Evolutionary conservation across 2,329 filamentous ascomycete genomes (phyloP).

Genomic region (Botryotinia convoluta): DNA sequence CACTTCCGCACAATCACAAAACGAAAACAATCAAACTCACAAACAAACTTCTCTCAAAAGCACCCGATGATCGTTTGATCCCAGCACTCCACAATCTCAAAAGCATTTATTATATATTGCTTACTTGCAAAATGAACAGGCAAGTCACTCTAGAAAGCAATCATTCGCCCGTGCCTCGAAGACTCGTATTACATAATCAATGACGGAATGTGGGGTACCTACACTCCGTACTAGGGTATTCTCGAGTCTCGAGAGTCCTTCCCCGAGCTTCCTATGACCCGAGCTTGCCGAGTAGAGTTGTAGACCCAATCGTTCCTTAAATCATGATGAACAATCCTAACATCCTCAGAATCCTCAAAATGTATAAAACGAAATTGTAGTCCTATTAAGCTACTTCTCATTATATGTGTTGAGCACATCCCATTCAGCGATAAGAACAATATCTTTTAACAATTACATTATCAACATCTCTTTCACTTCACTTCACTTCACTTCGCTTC

Average conservation of each 20-base stretch:
- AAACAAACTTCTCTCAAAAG: not conserved
- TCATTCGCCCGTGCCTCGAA: not conserved
- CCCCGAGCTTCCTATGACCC: too few species aligned
- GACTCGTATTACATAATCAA: not conserved
- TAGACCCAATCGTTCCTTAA: not conserved
- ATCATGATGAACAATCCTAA: not conserved
- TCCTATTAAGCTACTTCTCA: not conserved
- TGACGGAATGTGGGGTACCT: slow-evolving; percentile 11
- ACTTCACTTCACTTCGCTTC: not conserved
- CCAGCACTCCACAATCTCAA: not conserved
- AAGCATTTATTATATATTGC: not conserved
- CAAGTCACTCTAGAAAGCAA: too few species aligned
- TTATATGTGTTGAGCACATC: not conserved
- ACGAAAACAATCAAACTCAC: too few species aligned
- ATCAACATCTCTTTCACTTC: too few species aligned
- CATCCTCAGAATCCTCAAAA: not conserved
- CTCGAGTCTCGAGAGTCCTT: too few species aligned
- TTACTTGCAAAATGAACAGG: too few species aligned
- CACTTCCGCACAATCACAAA: too few species aligned
- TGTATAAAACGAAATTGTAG: not conserved
- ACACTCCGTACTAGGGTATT: not conserved
- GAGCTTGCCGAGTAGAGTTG: not conserved
- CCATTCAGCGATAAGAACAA: not conserved
- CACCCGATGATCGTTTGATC: not conserved
- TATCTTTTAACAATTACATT: not conserved